phyloP scores from a whole-genome alignment of 768 basidiomycete species.

The Trametes cingulata region DNA sequence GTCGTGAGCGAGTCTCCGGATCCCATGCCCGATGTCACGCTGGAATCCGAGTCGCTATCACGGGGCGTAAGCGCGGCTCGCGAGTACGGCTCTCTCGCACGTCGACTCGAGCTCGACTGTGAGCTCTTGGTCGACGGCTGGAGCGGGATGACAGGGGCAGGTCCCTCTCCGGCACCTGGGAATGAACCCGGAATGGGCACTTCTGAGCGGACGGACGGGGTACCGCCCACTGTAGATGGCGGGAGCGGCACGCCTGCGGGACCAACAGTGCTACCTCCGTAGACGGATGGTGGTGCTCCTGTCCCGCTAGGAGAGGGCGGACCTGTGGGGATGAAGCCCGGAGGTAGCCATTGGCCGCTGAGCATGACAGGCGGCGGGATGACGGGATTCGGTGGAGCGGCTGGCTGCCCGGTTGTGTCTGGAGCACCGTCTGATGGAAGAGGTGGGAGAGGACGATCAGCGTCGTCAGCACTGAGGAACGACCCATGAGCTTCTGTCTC shows the following conservation, averaged over 20 bases:
- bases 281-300: not conserved
- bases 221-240: slow-evolving; percentile 15
- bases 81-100: slow-evolving; percentile 6
- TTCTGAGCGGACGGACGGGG: slow-evolving; percentile 23
- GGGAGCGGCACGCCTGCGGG: slow-evolving; percentile 10
- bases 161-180: slow-evolving; percentile 16
- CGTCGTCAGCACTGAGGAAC: slow-evolving; percentile 43
- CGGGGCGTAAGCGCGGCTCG: not conserved
- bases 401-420: not conserved
- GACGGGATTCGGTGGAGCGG: slow-evolving; percentile 7
- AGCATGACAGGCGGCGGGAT: slow-evolving; percentile 16
- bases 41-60: slow-evolving; percentile 31
- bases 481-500: slow-evolving; percentile 29
- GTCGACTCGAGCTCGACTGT: slow-evolving; percentile 8
- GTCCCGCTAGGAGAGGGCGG: slow-evolving; percentile 7
- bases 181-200: slow-evolving; percentile 15
- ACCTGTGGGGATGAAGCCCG: slow-evolving; percentile 34
- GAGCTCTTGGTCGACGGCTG: slow-evolving; percentile 14
- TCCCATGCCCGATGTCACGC: slow-evolving; percentile 28
- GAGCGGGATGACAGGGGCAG: slow-evolving; percentile 14
- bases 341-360: slow-evolving; percentile 30
- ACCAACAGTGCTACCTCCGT: slow-evolving; percentile 16
- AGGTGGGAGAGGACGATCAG: slow-evolving; percentile 33
- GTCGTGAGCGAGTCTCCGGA: slow-evolving; percentile 40
- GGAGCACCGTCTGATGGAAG: slow-evolving; percentile 26